Evolutionary conservation across 2,329 filamentous ascomycete species (phyloP).

Genomic region (Colletotrichum navitas): DNA sequence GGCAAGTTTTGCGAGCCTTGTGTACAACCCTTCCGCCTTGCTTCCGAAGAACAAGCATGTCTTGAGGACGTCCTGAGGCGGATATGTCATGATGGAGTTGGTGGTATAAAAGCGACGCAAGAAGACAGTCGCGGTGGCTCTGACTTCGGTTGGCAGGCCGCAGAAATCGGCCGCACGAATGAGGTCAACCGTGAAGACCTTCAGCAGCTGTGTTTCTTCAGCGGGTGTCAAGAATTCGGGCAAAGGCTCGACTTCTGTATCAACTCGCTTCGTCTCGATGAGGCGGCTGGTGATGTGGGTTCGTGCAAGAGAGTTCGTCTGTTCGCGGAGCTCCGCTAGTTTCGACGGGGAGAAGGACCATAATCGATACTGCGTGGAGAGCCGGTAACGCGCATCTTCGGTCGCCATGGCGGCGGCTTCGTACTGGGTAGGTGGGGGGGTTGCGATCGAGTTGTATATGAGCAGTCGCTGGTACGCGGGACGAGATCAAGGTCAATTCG

Average conservation of each 20-base stretch:
- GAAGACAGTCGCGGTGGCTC: constrained; percentile 86
- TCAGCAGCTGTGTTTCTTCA: constrained; percentile 86
- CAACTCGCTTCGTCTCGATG: constrained; percentile 55
- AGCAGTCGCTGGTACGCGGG: too few species aligned
- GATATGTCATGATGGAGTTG: constrained; percentile 97
- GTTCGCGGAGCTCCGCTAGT: constrained; percentile 77
- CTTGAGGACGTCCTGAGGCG: constrained; percentile 88
- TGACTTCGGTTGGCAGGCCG: constrained; percentile 58
- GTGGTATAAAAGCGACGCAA: constrained; percentile 95
- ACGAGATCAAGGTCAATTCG: background rate
- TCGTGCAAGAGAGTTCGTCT: constrained; percentile 82
- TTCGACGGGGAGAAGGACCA: constrained; percentile 90
- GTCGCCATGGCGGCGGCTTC: constrained; percentile 69
- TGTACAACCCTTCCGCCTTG: constrained; percentile 90
- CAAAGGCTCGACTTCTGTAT: constrained; percentile 53
- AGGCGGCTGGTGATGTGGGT: constrained; percentile 69
- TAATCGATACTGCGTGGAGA: constrained; percentile 88
- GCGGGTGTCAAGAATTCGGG: constrained; percentile 85
- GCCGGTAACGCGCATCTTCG: constrained; percentile 92
- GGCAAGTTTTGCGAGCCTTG: constrained; percentile 72
- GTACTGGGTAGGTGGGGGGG: background rate
- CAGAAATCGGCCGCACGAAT: constrained; percentile 68
- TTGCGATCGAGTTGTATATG: background rate
- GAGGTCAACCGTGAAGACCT: constrained; percentile 77
- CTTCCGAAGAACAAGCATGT: constrained; percentile 93